Conservation (phyloP, 768 basidiomycete species). For the Cyathus striatus region DNA sequence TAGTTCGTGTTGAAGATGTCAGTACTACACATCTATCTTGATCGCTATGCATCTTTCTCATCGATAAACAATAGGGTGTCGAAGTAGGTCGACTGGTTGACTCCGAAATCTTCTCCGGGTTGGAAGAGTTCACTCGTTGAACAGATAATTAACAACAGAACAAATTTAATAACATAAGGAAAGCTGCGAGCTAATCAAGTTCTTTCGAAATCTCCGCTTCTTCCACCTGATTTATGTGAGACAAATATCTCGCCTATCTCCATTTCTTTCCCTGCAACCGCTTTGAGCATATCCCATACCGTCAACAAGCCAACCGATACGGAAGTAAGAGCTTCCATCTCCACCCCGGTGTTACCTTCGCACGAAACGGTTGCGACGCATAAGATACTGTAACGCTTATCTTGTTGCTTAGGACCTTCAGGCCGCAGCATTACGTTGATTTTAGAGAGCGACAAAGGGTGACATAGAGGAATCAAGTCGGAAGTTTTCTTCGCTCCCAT, state of each 20-base stretch:
- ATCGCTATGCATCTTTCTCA: not conserved
- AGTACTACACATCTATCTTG: conserved; percentile 15
- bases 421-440: conserved; percentile 59
- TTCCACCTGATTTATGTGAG: conserved; percentile 65
- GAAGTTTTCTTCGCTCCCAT: conserved; percentile 85
- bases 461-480: conserved; percentile 83
- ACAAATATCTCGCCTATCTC: conserved; percentile 66
- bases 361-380: conserved; percentile 70
- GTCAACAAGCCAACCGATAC: conserved; percentile 75
- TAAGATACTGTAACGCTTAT: conserved; percentile 41
- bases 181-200: conserved; percentile 5
- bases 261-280: conserved; percentile 86
- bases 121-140: conserved; percentile 23
- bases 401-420: conserved; percentile 18
- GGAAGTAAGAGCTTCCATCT: conserved; percentile 91
- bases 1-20: conserved; percentile 57
- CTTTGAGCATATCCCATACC: conserved; percentile 93
- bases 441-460: conserved; percentile 72
- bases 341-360: conserved; percentile 80
- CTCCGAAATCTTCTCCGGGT: conserved; percentile 25
- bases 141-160: not conserved
- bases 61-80: conserved; percentile 21
- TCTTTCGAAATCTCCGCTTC: conserved; percentile 62
- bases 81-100: conserved; percentile 40
- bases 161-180: not conserved